These are phyloP conservation scores for Hypoxylon sp. DNA, from an alignment of 2,329 filamentous ascomycete species.

Conservation along the genomic window DNA sequence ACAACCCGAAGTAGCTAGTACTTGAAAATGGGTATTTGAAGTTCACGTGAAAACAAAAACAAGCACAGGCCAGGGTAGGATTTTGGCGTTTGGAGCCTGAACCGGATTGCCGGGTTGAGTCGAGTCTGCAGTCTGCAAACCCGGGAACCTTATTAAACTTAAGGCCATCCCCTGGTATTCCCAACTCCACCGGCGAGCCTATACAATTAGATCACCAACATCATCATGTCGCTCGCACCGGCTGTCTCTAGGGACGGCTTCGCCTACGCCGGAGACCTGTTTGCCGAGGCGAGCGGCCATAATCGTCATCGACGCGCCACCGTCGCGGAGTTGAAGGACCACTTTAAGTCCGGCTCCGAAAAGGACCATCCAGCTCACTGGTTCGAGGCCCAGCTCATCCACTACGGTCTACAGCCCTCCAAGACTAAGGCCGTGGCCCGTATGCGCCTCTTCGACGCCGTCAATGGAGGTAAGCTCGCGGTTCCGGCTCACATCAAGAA, in stretches of 20 bases:
- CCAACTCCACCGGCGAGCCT: background rate
- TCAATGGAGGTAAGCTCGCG: conserved; percentile 60
- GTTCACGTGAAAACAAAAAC: background rate
- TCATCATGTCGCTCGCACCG: conserved; percentile 45
- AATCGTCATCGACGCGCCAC: conserved; percentile 61
- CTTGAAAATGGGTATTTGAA: background rate
- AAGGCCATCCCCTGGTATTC: no score
- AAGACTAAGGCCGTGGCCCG: conserved; percentile 70
- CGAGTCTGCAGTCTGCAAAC: no score
- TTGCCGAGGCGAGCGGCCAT: conserved; percentile 56
- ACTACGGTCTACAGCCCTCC: conserved; percentile 69
- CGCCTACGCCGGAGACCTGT: conserved; percentile 58
- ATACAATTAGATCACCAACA: background rate
- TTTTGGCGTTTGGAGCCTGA: background rate
- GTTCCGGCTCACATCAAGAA: conserved; percentile 62
- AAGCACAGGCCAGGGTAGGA: background rate
- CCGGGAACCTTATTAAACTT: background rate
- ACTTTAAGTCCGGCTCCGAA: conserved; percentile 57
- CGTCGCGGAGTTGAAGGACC: conserved; percentile 57
- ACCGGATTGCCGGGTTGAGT: no score
- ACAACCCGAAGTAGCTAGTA: background rate
- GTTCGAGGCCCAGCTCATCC: conserved; percentile 71
- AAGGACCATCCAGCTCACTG: conserved; percentile 68
- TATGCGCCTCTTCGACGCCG: conserved; percentile 68
- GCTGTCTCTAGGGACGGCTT: conserved; percentile 55